Percentiles rank a stretch among this genome's conserved stretches.
These are phyloP conservation scores for Aspergillus brunneoviolaceus DNA, from an alignment of 2,329 filamentous ascomycete genomes.

Conservation along the genomic window DNA sequence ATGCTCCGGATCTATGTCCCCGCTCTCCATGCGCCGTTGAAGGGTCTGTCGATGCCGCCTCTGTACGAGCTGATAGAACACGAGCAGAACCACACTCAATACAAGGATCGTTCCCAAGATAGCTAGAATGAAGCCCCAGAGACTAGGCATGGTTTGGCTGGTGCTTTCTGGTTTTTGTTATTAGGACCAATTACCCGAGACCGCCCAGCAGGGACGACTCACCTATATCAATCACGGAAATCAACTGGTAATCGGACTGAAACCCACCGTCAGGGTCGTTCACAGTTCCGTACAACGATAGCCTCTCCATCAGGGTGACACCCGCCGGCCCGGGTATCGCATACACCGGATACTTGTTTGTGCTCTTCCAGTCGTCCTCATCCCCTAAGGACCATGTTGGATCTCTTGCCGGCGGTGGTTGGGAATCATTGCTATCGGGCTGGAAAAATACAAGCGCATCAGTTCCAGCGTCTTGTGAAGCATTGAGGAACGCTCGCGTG, in stretches of 20 bases:
- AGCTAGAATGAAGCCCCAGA: slow-evolving; percentile 80
- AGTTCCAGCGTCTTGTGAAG: slow-evolving; percentile 61
- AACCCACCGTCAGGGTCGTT: background rate
- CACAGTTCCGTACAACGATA: slow-evolving; percentile 65
- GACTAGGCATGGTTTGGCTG: slow-evolving; percentile 56
- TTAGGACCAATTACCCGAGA: background rate
- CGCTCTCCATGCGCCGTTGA: slow-evolving; percentile 67
- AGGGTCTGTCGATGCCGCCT: slow-evolving; percentile 67
- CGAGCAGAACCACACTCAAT: slow-evolving; percentile 65
- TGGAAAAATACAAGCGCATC: slow-evolving; percentile 60
- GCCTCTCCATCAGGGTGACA: slow-evolving; percentile 65
- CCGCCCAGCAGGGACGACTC: slow-evolving; percentile 8
- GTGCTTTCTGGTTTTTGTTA: slow-evolving; percentile 20
- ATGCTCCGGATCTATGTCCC: slow-evolving; percentile 82
- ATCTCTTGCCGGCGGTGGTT: slow-evolving; percentile 66
- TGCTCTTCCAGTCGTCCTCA: slow-evolving; percentile 66
- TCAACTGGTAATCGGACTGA: slow-evolving; percentile 43
- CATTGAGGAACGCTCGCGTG: slow-evolving; percentile 67
- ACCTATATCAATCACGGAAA: slow-evolving; percentile 51
- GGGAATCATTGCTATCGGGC: slow-evolving; percentile 47
- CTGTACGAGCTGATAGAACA: slow-evolving; percentile 74
- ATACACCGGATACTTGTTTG: slow-evolving; percentile 78
- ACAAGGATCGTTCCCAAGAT: slow-evolving; percentile 75
- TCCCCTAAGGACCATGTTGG: slow-evolving; percentile 70
- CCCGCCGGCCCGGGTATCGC: slow-evolving; percentile 71